phyloP scores from a whole-genome alignment of 768 basidiomycete species.

The Mycena pura region DNA sequence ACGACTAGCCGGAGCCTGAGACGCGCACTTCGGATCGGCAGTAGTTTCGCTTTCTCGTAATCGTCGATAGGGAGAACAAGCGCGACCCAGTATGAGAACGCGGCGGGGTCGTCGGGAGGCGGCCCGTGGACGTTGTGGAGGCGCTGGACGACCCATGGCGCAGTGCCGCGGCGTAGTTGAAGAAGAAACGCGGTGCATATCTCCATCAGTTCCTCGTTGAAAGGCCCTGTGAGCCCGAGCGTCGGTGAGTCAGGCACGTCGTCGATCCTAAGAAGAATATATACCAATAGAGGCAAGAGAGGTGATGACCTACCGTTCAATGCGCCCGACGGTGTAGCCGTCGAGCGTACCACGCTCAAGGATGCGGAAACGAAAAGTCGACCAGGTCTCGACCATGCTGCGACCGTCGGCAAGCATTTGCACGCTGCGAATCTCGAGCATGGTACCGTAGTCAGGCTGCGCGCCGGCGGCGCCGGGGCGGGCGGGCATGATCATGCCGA shows the following conservation, averaged over 20 bases:
- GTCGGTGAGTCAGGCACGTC: constrained; percentile 30
- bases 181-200: constrained; percentile 53
- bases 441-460: constrained; percentile 85
- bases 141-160: constrained; percentile 93
- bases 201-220: constrained; percentile 61
- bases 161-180: constrained; percentile 64
- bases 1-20: constrained; percentile 85
- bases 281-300: constrained; percentile 13
- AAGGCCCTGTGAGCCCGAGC: constrained; percentile 28
- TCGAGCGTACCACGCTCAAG: constrained; percentile 85
- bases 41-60: constrained; percentile 83
- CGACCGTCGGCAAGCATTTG: constrained; percentile 90
- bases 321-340: constrained; percentile 87
- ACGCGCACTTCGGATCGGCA: constrained; percentile 80
- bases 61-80: constrained; percentile 91
- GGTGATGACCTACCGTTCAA: constrained; percentile 62
- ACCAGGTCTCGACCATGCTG: constrained; percentile 77
- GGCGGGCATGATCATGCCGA: constrained; percentile 92
- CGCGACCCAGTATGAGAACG: constrained; percentile 91
- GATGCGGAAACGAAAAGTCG: constrained; percentile 79
- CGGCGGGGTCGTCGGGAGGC: constrained; percentile 73
- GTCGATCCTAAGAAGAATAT: constrained; percentile 32
- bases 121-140: constrained; percentile 79
- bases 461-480: constrained; percentile 45
- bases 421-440: constrained; percentile 87